Base-by-base conservation (phyloP, 192 early-diverging fungal species). In the Pilobolus umbonatus region DNA sequence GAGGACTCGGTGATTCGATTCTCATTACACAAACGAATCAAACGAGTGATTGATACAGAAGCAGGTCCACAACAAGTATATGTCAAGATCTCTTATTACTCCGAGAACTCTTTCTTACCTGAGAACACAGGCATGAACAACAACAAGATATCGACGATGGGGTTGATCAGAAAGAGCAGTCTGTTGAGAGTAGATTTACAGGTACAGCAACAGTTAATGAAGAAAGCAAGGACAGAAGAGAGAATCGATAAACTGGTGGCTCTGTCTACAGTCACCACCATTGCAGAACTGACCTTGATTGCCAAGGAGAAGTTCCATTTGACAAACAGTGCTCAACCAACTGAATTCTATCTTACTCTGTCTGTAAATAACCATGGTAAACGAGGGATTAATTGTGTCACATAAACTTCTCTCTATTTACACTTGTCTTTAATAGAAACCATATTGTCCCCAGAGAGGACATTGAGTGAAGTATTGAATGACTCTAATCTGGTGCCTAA, bases 251-350 rank as follows among this genome's bases (percentile, higher is more conserved):
- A 73, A 44, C 21, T 73, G 60, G 49, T 80, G 1, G 68, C 78
- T 0, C 65, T 77, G 43, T 65, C 67, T 2, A 60, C 78, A 1
- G 62, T 45, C 1, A 65, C 75, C 15, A 75, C 71, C 8, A 73
- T 78, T 26, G 63, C 72, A 4, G 75, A 79, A 28, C 65, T 77
- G 15, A 71, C 75, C 14, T 54, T 63, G 25, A 71, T 73, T 52
- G 63, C 75, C 0, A 36, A 80, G 4, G 79, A 83, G 9, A 79
- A 71, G n/a, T 74, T 83, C 40, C 71, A 69, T 39, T 71, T 83
- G 11, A 35, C 57, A 2, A 52, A 74, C n/a, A 74, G 70, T 4
- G 68, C 72, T 5, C 68, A 75, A 14, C 19, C 49, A 17, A 5
- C 29, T 10, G 24, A 38, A n/a, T 57, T 59, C 31, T 34, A 45